Base-by-base conservation (phyloP, 75 land plant species). In the Ceratopteris richardii region DNA sequence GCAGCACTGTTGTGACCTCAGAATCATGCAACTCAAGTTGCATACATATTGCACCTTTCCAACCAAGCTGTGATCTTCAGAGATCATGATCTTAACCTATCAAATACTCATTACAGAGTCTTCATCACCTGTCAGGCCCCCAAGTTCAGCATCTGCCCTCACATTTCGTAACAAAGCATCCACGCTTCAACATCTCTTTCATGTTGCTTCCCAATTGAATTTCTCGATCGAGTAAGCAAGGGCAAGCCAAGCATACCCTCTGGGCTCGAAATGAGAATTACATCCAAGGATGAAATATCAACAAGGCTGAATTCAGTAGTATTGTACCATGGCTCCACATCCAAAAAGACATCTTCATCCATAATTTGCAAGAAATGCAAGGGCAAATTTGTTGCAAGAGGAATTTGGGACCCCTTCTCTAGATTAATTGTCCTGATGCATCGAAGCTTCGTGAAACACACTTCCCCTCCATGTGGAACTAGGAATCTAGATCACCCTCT, bases 221-320 rank as follows among this genome's bases (percentile, higher is more conserved):
- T 70, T 36, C 68, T 63, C 39, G 51, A 63, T 43, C 73, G 66
- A 46, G 90, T 77, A 12, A 92, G 82, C 54, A 85, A 83, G 0
- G 98, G 98, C 53, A 92, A 60, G n/a, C 91, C 98, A 17, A 92
- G 87, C 82, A 92, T 77, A 23, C 76, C 88, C 57, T 67, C 57
- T 0, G 98, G 82, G 26, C 69, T 82, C 13, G 98, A 88, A 17
- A 92, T 56, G 36, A 92, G 57, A 17, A 92, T 87, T 20, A 73
- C 76, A 66, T 92, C 84, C 28, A 88, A 74, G 26, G 74, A 71
- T 16, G 89, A 76, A 37, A 72, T 57, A 61, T 92, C 77, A 77
- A 76, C 73, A 1, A 80, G 31, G 24, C 64, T 70, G 66, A 85
- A 66, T 4, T 30, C 61, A 1, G 70, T 68, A 26, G 66, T 81